phyloP scores from a whole-genome alignment of 2,329 filamentous ascomycete genomes.

The Colletotrichum lini region DNA sequence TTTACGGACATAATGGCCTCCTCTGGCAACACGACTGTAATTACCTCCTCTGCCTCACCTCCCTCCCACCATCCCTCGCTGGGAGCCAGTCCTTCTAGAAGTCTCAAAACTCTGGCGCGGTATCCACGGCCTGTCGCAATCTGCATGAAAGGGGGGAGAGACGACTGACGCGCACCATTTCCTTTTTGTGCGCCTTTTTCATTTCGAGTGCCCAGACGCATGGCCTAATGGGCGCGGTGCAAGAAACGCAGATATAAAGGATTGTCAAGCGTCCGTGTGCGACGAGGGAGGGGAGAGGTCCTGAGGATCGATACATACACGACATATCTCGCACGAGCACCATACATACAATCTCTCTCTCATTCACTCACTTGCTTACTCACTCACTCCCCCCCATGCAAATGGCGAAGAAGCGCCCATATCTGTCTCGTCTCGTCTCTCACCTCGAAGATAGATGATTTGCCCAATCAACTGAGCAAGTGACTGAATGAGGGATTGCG shows the following conservation, averaged over 20 bases:
- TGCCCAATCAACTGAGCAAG: constrained; percentile 11
- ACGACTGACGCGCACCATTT: constrained; percentile 13
- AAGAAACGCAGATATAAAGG: constrained; percentile 1
- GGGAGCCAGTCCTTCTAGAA: constrained; percentile 20
- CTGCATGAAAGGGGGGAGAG: background rate
- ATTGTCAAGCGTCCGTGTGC: background rate
- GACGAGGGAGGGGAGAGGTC: background rate
- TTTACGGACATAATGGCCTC: constrained; percentile 41
- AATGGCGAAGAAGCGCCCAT: constrained; percentile 13
- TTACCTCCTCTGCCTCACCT: constrained; percentile 20
- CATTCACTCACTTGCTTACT: background rate
- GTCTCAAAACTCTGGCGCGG: constrained; percentile 8
- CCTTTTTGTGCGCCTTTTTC: constrained; percentile 18
- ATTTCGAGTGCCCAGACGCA: constrained; percentile 6
- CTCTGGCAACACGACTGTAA: constrained; percentile 30
- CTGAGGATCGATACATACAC: background rate
- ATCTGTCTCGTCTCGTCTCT: constrained; percentile 26
- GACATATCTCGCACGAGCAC: constrained; percentile 1
- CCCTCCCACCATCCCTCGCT: constrained; percentile 13
- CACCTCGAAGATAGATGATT: constrained; percentile 16
- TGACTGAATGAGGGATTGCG: background rate
- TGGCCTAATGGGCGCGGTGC: background rate
- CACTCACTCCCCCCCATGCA: background rate
- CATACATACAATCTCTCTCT: background rate
- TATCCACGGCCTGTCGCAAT: background rate